These are phyloP conservation scores for Colletotrichum simmondsii DNA, from an alignment of 2,329 filamentous ascomycete genomes.

Conservation along the genomic window DNA sequence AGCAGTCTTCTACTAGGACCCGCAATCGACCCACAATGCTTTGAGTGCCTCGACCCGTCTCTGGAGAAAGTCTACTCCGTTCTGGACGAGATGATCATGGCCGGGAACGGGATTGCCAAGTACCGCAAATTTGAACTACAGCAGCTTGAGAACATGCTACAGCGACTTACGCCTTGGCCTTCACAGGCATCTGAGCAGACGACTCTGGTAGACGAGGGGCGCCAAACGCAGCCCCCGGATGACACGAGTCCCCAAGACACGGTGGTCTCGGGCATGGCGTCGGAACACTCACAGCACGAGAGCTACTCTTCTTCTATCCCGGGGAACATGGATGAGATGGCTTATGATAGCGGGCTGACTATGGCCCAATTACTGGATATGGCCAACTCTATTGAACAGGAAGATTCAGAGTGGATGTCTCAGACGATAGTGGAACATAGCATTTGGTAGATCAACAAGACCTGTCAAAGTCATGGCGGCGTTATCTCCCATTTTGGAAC, in stretches of 20 bases:
- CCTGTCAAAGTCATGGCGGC: too few species aligned
- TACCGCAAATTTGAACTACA: constrained; percentile 57
- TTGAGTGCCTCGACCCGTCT: constrained; percentile 49
- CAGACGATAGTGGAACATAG: constrained; percentile 56
- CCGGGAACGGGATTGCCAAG: constrained; percentile 57
- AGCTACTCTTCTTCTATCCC: constrained; percentile 26
- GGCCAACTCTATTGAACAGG: constrained; percentile 57
- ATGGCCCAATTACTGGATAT: constrained; percentile 59
- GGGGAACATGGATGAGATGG: constrained; percentile 37
- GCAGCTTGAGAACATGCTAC: constrained; percentile 54
- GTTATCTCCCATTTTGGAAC: too few species aligned
- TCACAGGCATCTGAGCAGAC: constrained; percentile 9
- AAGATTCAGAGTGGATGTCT: constrained; percentile 57
- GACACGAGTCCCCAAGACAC: constrained; percentile 13
- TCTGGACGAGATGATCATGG: constrained; percentile 57
- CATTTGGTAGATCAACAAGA: constrained; percentile 46
- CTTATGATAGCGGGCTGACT: constrained; percentile 49
- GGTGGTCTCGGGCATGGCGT: background rate
- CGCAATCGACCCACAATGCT: constrained; percentile 46
- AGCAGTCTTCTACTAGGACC: constrained; percentile 53
- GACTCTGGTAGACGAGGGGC: background rate
- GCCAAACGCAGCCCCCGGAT: background rate
- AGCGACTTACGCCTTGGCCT: constrained; percentile 37
- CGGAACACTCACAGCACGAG: constrained; percentile 21
- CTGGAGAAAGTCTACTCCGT: constrained; percentile 54